A percentile compares a stretch with the other conserved stretches of the same genome.
phyloP scores from a whole-genome alignment of 1,139 yeast species.

The Hyphopichia pseudoburtonii region DNA sequence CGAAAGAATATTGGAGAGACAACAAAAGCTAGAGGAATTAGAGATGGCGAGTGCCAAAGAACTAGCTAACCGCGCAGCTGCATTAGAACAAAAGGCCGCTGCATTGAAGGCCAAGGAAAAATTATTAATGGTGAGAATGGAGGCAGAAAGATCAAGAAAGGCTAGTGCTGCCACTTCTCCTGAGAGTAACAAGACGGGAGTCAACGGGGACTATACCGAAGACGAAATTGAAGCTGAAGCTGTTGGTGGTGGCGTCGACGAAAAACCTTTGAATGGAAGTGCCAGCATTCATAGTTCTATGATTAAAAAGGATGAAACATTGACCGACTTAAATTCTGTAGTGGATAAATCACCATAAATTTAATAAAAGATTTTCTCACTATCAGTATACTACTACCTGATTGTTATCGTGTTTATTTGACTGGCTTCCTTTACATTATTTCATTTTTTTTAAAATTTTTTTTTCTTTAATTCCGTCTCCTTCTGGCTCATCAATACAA shows the following conservation, averaged over 20 bases:
- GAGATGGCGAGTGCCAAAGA: slow-evolving; percentile 78
- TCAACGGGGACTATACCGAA: neutral
- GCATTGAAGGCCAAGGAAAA: slow-evolving; percentile 68
- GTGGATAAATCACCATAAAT: too few species aligned
- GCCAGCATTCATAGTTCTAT: slow-evolving; percentile 7
- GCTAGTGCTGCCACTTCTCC: slow-evolving; percentile 7
- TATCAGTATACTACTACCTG: too few species aligned
- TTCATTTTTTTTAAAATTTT: too few species aligned
- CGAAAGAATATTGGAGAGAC: slow-evolving; percentile 71
- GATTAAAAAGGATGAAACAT: slow-evolving; percentile 52
- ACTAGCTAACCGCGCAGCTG: slow-evolving; percentile 69
- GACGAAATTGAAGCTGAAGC: slow-evolving; percentile 1
- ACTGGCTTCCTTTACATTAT: too few species aligned
- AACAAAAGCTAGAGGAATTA: slow-evolving; percentile 73
- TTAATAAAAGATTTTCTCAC: too few species aligned
- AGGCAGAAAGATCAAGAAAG: slow-evolving; percentile 20
- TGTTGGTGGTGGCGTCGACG: too few species aligned
- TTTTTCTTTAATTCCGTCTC: too few species aligned
- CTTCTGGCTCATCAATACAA: too few species aligned
- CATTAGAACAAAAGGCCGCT: slow-evolving; percentile 72
- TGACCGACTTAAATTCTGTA: slow-evolving; percentile 53
- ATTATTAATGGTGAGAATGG: slow-evolving; percentile 43
- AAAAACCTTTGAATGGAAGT: slow-evolving; percentile 2
- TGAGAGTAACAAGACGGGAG: slow-evolving; percentile 5
- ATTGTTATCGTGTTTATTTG: too few species aligned